Evolutionary conservation across 768 basidiomycete species (phyloP).

Genomic region (Termitomyces sp.): DNA sequence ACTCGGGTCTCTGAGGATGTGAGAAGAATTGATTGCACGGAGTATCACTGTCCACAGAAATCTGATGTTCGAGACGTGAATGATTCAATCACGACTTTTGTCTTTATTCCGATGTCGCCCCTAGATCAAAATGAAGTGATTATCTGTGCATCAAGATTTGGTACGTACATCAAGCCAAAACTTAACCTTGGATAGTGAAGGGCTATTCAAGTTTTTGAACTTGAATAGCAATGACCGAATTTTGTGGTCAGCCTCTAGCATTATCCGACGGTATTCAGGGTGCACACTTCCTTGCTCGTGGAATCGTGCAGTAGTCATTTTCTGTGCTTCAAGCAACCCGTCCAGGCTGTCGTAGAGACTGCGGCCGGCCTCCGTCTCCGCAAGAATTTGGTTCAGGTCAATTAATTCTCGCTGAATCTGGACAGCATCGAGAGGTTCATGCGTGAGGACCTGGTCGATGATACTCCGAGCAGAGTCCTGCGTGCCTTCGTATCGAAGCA

Average conservation of each 20-base stretch:
- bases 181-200: slow-evolving; percentile 4
- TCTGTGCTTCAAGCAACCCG: slow-evolving; percentile 4
- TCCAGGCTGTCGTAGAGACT: slow-evolving; percentile 2
- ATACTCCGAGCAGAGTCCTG: slow-evolving; percentile 5
- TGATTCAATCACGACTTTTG: not conserved
- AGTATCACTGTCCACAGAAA: not conserved
- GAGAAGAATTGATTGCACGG: not conserved
- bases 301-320: not conserved
- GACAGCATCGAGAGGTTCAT: slow-evolving; percentile 7
- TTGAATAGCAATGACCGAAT: slow-evolving; percentile 5
- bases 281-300: not conserved
- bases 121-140: not conserved
- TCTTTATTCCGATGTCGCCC: not conserved
- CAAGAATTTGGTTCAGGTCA: slow-evolving; percentile 4
- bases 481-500: slow-evolving; percentile 8
- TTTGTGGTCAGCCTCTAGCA: slow-evolving; percentile 1
- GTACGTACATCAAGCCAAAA: slow-evolving; percentile 2
- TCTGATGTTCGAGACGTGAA: not conserved
- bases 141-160: not conserved
- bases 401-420: slow-evolving; percentile 8
- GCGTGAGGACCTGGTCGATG: slow-evolving; percentile 4
- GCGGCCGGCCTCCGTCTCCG: slow-evolving; percentile 8
- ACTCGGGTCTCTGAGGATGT: not conserved
- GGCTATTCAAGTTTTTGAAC: slow-evolving; percentile 2
- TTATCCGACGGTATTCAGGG: not conserved